A percentile compares a stretch with the other conserved stretches of the same genome.
Evolutionary conservation across 345 rosid genomes (phyloP).

Genomic region (Orychophragmus violaceus): DNA sequence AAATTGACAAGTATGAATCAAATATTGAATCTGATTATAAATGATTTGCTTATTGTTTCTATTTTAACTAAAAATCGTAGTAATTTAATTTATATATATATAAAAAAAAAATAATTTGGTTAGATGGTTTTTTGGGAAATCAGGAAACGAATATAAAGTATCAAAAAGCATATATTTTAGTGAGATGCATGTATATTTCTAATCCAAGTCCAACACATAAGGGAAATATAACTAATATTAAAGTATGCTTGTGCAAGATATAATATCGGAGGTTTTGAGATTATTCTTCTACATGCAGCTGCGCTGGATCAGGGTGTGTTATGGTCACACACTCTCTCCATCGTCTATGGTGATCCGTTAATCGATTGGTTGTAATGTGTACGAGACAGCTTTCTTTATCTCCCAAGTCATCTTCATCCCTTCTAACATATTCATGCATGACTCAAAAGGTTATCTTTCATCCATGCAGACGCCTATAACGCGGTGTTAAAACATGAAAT

Average conservation of each 20-base stretch:
- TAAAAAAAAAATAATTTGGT: no score
- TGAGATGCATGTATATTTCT: no score
- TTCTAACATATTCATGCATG: neutral
- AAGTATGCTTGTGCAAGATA: neutral
- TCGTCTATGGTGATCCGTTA: neutral
- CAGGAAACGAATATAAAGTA: no score
- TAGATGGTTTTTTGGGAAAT: no score
- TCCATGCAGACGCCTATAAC: neutral
- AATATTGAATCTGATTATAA: no score
- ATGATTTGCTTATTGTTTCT: no score
- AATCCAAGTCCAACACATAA: neutral
- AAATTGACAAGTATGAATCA: no score
- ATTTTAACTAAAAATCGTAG: no score
- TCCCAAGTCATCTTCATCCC: neutral
- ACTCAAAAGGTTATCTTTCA: neutral
- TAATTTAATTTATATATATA: no score
- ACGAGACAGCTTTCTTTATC: neutral
- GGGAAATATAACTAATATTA: neutral
- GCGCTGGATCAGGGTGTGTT: neutral
- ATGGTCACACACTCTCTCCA: neutral
- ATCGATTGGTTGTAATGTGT: neutral
- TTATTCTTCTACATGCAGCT: neutral
- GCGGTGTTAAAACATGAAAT: neutral
- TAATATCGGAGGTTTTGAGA: neutral
- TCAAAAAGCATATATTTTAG: no score